These are phyloP conservation scores for Xylariaceae sp. DNA, from an alignment of 2,329 filamentous ascomycete species.

Conservation along the genomic window DNA sequence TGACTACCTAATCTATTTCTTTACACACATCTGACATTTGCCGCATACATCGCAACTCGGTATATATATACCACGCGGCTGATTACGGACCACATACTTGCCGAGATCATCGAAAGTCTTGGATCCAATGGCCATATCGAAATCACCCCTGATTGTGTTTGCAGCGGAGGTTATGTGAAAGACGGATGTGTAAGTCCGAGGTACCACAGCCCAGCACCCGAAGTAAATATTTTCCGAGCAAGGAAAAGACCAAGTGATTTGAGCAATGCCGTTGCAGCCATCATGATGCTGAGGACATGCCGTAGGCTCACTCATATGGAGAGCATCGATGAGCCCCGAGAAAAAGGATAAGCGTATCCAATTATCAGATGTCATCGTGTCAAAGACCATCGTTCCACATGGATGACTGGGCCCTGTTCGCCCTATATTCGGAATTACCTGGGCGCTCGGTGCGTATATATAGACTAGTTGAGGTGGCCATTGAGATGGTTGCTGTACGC, in stretches of 20 bases:
- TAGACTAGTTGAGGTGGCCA: neutral
- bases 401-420: constrained; percentile 7
- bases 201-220: constrained; percentile 9
- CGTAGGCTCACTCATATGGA: neutral
- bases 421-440: constrained; percentile 1
- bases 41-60: constrained; percentile 1
- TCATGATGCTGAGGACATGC: constrained; percentile 2
- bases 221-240: constrained; percentile 7
- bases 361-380: constrained; percentile 5
- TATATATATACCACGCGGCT: neutral
- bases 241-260: constrained; percentile 11
- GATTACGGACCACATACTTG: too few species aligned
- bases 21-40: constrained; percentile 1
- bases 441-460: neutral
- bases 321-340: constrained; percentile 5
- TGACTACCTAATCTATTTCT: too few species aligned
- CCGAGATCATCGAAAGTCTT: constrained; percentile 6
- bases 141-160: neutral
- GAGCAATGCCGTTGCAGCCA: constrained; percentile 5
- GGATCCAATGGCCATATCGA: constrained; percentile 6
- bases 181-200: constrained; percentile 9
- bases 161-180: constrained; percentile 5
- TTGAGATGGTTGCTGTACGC: neutral
- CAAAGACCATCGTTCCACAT: constrained; percentile 5
- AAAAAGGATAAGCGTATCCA: constrained; percentile 6